Evolutionary conservation across 352 stramenopile species (phyloP).

Genomic region (Pilasporangium apinafurcum): DNA sequence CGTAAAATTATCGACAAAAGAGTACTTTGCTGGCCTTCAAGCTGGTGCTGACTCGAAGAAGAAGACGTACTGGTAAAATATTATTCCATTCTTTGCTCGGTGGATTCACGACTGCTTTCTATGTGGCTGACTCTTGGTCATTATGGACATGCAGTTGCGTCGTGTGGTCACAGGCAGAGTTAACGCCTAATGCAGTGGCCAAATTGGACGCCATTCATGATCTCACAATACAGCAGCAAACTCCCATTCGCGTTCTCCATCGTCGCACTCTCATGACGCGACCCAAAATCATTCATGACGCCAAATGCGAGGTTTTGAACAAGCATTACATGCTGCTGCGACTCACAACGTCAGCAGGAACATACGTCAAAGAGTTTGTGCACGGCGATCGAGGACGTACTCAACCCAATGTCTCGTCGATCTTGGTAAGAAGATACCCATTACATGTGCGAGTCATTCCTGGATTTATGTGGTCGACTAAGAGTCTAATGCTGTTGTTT

Average conservation of each 20-base stretch:
- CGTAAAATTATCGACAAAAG: conserved; percentile 61
- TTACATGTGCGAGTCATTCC: background rate
- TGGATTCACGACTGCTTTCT: background rate
- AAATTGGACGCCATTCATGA: conserved; percentile 80
- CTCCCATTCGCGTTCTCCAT: conserved; percentile 97
- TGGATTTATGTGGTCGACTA: conserved; percentile 2
- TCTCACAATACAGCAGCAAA: conserved; percentile 93
- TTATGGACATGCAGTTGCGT: conserved; percentile 41
- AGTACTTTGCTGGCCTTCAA: conserved; percentile 77
- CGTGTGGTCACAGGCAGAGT: conserved; percentile 57
- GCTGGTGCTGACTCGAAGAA: conserved; percentile 78
- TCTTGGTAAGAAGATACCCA: conserved; percentile 71
- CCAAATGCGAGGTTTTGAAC: conserved; percentile 90
- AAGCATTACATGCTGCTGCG: conserved; percentile 95
- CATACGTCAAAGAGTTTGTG: conserved; percentile 99
- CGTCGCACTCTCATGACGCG: conserved; percentile 92
- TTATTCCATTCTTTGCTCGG: background rate
- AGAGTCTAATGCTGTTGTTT: conserved; percentile 22
- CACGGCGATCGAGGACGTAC: conserved; percentile 98
- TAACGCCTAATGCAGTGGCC: conserved; percentile 47
- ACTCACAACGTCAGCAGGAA: conserved; percentile 93
- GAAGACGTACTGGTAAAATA: conserved; percentile 79
- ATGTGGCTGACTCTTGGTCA: background rate
- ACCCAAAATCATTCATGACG: conserved; percentile 84
- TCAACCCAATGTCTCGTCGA: conserved; percentile 89